phyloP scores from a whole-genome alignment of 352 stramenopile genomes.

The Pythium diclinum region DNA sequence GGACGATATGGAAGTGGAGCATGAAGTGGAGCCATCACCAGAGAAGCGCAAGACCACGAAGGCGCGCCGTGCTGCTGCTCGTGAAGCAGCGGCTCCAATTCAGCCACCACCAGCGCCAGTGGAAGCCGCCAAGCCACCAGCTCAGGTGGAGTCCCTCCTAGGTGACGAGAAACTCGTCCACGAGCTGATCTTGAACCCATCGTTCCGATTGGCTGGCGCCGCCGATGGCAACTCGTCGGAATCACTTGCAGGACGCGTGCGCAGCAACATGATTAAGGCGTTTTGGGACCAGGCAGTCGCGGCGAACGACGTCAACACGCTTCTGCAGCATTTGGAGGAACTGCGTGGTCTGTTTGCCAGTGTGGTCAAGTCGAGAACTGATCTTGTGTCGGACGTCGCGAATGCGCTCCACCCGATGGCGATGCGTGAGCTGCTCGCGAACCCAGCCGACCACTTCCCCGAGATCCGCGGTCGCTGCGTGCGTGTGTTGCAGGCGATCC shows the following conservation, averaged over 20 bases:
- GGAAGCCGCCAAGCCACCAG: slow-evolving; percentile 10
- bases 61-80: background rate
- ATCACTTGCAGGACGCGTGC: slow-evolving; percentile 40
- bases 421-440: slow-evolving; percentile 38
- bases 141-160: slow-evolving; percentile 46
- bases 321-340: slow-evolving; percentile 53
- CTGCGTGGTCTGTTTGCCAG: slow-evolving; percentile 38
- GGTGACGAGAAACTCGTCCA: slow-evolving; percentile 60
- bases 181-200: slow-evolving; percentile 70
- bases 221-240: slow-evolving; percentile 4
- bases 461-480: slow-evolving; percentile 42
- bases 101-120: background rate
- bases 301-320: slow-evolving; percentile 42
- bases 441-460: slow-evolving; percentile 28
- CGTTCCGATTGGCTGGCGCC: slow-evolving; percentile 38
- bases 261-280: slow-evolving; percentile 50
- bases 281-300: slow-evolving; percentile 67
- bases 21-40: slow-evolving; percentile 22
- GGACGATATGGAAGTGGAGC: slow-evolving; percentile 26
- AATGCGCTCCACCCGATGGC: slow-evolving; percentile 30
- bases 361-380: slow-evolving; percentile 23
- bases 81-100: background rate
- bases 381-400: slow-evolving; percentile 41
- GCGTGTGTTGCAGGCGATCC: slow-evolving; percentile 44
- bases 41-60: slow-evolving; percentile 3